phyloP scores from a whole-genome alignment of 164 flowering plant species.

The Vitis labrusca region DNA sequence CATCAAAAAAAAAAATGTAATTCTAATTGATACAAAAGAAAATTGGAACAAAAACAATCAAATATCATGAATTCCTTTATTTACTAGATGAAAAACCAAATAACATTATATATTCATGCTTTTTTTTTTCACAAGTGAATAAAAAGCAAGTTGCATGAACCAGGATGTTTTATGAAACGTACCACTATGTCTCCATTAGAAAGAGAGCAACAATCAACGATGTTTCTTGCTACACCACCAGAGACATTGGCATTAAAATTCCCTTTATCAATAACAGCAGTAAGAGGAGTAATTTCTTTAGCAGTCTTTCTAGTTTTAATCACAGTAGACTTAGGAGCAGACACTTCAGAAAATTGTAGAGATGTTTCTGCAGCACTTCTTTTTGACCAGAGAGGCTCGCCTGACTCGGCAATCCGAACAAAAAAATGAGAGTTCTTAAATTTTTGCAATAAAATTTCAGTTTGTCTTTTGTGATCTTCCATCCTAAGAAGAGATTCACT shows the following conservation, averaged over 20 bases:
- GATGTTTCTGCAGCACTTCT: slow-evolving; percentile 31
- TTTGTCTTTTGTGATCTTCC: slow-evolving; percentile 78
- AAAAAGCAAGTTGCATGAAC: neutral
- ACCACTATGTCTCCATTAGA: slow-evolving; percentile 97
- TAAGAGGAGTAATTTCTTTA: slow-evolving; percentile 25
- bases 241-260: slow-evolving; percentile 72
- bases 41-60: neutral
- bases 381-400: slow-evolving; percentile 80
- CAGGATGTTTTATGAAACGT: slow-evolving; percentile 27
- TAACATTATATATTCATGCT: neutral
- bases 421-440: slow-evolving; percentile 88
- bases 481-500: slow-evolving; percentile 81
- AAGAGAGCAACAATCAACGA: slow-evolving; percentile 70
- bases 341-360: slow-evolving; percentile 26
- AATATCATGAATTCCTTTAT: neutral
- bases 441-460: slow-evolving; percentile 57
- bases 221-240: slow-evolving; percentile 84
- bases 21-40: too few species aligned
- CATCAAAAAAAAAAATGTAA: too few species aligned
- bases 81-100: too few species aligned
- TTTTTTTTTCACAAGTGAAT: neutral
- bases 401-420: slow-evolving; percentile 77
- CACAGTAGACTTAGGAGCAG: slow-evolving; percentile 19
- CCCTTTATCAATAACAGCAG: slow-evolving; percentile 76
- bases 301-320: slow-evolving; percentile 23